Evolutionary conservation across 2,329 filamentous ascomycete species (phyloP), one percentile per base, ranked within the genome.

Genomic region (Colletotrichum euphorbiae): DNA sequence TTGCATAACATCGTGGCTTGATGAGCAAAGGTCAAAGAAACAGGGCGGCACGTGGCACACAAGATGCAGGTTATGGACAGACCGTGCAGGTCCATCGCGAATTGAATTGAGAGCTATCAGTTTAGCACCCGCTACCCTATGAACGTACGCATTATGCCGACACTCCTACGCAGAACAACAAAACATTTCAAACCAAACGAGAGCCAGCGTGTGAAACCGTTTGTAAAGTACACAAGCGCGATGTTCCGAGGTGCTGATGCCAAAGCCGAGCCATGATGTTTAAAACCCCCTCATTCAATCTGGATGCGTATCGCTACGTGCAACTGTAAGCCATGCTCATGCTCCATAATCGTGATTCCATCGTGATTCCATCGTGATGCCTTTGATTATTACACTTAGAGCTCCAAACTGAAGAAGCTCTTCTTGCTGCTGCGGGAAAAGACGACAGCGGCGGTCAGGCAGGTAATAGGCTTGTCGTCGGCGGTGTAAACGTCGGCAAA

Each of bases 401-500:
- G 77, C 70, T 85, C 83, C 42, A 78, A 70, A 61, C 77, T 77
- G 67, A 81, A 80, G 67, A 79, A 77, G 36, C 45, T 56, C 43
- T 48, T 74, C 72, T 71, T 78, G 72, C 80, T 78, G 62, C 80
- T 81, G 61, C 77, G 71, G 42, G 75, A 74, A 77, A 96, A 95
- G 50, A 80, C 77, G 67, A 96, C 89, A 6, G 84, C 87, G 21
- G 94, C 94, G 63, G 91, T 90, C 76, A 99, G 85, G 81, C 96
- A 99, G 69, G 94, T 97, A 71, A 99, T 91, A 76, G 89, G 90
- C 71, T 90, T 84, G 65, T 87, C 84, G 58, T 97, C 90, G 69
- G 83, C 85, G 72, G 88, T 93, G 80, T 89, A 91, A 55, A 97
- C 95, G 77, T 98, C 93, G 46, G 95, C 96, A 43, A 90, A 81